A percentile compares a stretch with the other conserved stretches of the same genome.
These are phyloP conservation scores for Psilocybe cyanescens DNA, from an alignment of 768 basidiomycete genomes.

Conservation along the genomic window DNA sequence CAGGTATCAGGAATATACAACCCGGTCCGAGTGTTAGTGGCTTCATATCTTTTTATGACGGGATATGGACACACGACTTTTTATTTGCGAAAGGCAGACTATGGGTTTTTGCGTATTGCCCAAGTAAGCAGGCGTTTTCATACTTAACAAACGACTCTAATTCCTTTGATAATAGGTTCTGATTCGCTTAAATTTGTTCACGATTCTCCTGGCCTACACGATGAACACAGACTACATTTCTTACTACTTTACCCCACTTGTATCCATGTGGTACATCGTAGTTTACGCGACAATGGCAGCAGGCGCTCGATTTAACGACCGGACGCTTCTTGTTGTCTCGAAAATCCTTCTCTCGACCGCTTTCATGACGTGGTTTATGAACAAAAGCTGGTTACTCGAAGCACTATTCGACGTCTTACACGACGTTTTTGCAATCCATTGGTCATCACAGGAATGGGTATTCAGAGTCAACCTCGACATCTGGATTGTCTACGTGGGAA, in stretches of 20 bases:
- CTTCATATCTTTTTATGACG: constrained; percentile 91
- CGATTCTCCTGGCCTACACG: constrained; percentile 80
- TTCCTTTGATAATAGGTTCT: constrained; percentile 47
- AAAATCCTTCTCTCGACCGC: constrained; percentile 74
- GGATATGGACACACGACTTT: constrained; percentile 91
- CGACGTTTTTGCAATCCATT: constrained; percentile 72
- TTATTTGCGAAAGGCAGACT: constrained; percentile 90
- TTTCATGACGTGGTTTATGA: constrained; percentile 69
- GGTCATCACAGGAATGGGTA: constrained; percentile 86
- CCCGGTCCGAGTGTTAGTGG: constrained; percentile 85
- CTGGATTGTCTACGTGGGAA: constrained; percentile 88
- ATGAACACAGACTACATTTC: constrained; percentile 94
- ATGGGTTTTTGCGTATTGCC: constrained; percentile 75
- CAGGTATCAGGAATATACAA: constrained; percentile 94
- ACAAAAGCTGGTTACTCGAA: constrained; percentile 63
- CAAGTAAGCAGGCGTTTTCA: constrained; percentile 45
- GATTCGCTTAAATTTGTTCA: constrained; percentile 83
- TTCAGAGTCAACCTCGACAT: constrained; percentile 91
- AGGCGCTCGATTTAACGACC: constrained; percentile 76
- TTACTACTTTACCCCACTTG: constrained; percentile 90
- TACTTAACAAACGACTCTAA: constrained; percentile 8
- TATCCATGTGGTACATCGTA: constrained; percentile 89
- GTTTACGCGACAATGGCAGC: constrained; percentile 80
- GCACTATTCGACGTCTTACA: constrained; percentile 64
- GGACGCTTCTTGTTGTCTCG: constrained; percentile 61